Evolutionary conservation across 2,329 filamentous ascomycete genomes (phyloP), one percentile per base, ranked within the genome.

Genomic region (Neofusicoccum sp.): DNA sequence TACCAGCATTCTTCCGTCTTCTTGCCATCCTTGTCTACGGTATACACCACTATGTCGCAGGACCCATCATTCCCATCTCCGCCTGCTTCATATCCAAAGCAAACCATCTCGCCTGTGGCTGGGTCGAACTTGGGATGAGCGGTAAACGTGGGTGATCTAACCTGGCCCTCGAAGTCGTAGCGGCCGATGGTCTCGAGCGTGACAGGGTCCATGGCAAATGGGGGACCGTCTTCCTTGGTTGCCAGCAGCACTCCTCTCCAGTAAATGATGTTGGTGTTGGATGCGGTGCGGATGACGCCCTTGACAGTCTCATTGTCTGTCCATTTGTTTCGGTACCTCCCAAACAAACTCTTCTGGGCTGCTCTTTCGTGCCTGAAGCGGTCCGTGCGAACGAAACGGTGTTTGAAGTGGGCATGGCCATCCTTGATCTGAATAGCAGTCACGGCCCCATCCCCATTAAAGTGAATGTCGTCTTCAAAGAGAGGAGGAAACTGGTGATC

Each of bases 201-300:
- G 9, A 70, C 65, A 0, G 77, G 76, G 60, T 79, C 71, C 62
- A 77, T 70, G 1, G 72, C 73, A 33, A 77, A 78, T 0, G 74
- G 74, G 5, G 73, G 67, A 0, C 71, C 74, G 33, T 72, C 70
- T 63, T 83, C 79, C 65, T 86, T 86, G 56, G 74, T 76, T 0
- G 83, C 83, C 4, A 86, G 73, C 61, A 86, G 66, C 48, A 82
- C 77, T 0, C 83, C 83, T 6, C 82, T 73, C 79, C 82, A 86
- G 65, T 81, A 84, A 1, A 82, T 74, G n/a, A 86, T 73, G 61
- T 87, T 86, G 1, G 84, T 86, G 64, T 87, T 86, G 3, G 80
- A 78, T 0, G 82, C 82, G 0, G 82, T 85, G 24, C 83, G 73
- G 41, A 86, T 82, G 4, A 84, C 79, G 1, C 81, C 81, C 53